Conservation (phyloP, 1,139 yeast genomes). For the Magnusiomyces ingens region DNA sequence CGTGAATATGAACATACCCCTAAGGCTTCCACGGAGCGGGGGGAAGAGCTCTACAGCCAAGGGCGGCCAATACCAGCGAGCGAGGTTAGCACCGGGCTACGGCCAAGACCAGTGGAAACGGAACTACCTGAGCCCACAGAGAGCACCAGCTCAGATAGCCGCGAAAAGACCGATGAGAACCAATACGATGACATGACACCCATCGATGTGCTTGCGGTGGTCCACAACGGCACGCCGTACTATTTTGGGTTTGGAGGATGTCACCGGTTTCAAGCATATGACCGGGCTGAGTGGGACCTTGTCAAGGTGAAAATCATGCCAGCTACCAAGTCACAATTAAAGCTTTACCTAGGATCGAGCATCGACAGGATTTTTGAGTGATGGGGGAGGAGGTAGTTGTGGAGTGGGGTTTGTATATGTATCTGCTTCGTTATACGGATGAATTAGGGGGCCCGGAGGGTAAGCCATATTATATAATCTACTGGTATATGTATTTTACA, state of each 20-base stretch:
- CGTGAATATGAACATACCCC: background rate
- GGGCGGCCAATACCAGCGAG: slow-evolving; percentile 3
- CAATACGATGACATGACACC: slow-evolving; percentile 26
- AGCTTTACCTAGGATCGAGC: slow-evolving; percentile 18
- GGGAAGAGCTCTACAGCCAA: background rate
- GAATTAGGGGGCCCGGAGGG: too few species aligned
- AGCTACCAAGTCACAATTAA: slow-evolving; percentile 16
- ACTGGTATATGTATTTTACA: too few species aligned
- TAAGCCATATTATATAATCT: too few species aligned
- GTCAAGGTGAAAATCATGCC: slow-evolving; percentile 19
- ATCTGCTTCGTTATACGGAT: too few species aligned
- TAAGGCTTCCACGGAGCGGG: background rate
- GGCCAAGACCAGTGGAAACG: background rate
- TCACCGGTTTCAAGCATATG: slow-evolving; percentile 56
- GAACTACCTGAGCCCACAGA: background rate
- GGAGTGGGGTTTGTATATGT: too few species aligned
- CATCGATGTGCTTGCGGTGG: slow-evolving; percentile 62
- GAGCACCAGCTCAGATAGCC: background rate
- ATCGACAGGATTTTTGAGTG: slow-evolving; percentile 13
- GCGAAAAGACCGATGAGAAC: background rate
- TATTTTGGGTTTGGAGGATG: slow-evolving; percentile 80
- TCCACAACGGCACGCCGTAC: slow-evolving; percentile 52
- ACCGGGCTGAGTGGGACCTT: slow-evolving; percentile 13
- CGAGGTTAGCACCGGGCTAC: background rate
- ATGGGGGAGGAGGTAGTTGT: too few species aligned